phyloP scores from a whole-genome alignment of 148 eudicot genomes.

The Camellia granthamiana region DNA sequence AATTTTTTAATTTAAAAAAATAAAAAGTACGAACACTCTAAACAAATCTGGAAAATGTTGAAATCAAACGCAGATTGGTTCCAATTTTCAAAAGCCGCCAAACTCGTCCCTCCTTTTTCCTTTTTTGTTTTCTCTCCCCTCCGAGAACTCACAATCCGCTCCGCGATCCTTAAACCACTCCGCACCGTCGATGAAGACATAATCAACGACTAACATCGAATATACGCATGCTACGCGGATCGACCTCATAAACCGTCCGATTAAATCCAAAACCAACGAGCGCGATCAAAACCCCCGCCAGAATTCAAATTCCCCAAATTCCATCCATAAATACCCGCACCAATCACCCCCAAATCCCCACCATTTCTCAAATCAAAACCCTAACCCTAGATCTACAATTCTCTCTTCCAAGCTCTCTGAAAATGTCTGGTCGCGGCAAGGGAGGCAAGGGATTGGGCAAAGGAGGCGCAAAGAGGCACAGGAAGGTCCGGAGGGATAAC shows the following conservation, averaged over 20 bases:
- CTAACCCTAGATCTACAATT: background rate
- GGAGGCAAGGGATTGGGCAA: slow-evolving; percentile 45
- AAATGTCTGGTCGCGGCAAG: slow-evolving; percentile 45
- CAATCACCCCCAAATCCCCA: background rate
- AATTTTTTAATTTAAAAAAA: no score
- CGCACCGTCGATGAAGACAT: background rate
- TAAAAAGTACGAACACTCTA: no score
- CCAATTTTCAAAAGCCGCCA: background rate
- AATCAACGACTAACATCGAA: slow-evolving; percentile 13
- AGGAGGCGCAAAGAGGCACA: slow-evolving; percentile 42
- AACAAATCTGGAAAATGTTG: no score
- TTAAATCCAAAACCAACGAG: background rate
- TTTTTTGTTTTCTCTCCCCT: background rate
- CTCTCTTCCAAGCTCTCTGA: background rate
- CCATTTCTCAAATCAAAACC: background rate
- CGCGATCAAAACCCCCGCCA: slow-evolving; percentile 1
- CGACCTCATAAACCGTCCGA: slow-evolving; percentile 4
- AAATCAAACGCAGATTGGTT: no score
- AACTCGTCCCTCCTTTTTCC: no score
- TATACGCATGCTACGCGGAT: slow-evolving; percentile 7
- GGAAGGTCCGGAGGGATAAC: slow-evolving; percentile 36
- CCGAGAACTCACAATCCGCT: background rate
- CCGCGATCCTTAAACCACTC: background rate
- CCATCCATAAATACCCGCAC: slow-evolving; percentile 1
- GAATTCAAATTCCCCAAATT: background rate